Conservation (phyloP, 108 stramenopile genomes). For the Skeletonema costatum region DNA sequence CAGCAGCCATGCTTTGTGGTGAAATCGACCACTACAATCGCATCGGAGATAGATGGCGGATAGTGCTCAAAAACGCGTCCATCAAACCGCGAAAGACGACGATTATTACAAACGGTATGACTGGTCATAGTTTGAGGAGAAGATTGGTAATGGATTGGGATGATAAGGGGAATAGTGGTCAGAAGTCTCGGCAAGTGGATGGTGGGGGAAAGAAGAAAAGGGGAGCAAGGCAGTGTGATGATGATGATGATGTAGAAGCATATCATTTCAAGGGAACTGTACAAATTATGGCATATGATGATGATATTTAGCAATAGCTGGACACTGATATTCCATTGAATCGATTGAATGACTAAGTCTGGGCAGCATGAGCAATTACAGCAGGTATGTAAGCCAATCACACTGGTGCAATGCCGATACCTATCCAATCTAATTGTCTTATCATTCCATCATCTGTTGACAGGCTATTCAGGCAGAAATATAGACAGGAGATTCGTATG, state of each 20-base stretch:
- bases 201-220: not conserved
- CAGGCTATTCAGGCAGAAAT: no score
- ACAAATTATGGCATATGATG: conserved; percentile 46
- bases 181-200: not conserved
- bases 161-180: conserved; percentile 4
- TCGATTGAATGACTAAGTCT: no score
- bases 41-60: conserved; percentile 47
- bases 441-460: no score
- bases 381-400: no score
- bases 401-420: not conserved
- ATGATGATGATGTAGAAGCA: not conserved
- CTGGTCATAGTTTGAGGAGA: conserved; percentile 16
- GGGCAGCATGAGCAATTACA: not conserved
- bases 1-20: conserved; percentile 38
- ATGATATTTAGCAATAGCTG: conserved; percentile 4
- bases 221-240: not conserved
- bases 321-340: not conserved
- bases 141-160: conserved; percentile 35
- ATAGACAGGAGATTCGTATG: no score
- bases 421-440: not conserved
- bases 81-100: conserved; percentile 18
- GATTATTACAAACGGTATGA: conserved; percentile 18
- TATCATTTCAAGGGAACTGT: conserved; percentile 29
- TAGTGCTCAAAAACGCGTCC: conserved; percentile 41
- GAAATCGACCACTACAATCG: conserved; percentile 50